These are phyloP conservation scores for Ceratocystis papillata DNA, from an alignment of 2,329 filamentous ascomycete genomes.

Conservation along the genomic window DNA sequence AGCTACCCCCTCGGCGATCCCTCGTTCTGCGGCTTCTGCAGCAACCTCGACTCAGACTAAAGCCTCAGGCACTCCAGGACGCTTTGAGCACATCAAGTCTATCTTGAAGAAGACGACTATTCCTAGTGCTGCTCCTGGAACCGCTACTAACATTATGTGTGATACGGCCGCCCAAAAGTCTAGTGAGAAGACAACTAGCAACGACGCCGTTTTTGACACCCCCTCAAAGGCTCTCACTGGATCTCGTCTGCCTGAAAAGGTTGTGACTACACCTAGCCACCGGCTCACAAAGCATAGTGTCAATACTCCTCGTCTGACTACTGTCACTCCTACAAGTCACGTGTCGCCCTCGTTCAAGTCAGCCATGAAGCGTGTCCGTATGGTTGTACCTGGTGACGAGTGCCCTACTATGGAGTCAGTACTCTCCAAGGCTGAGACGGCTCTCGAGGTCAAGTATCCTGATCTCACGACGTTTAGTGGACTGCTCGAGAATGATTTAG, in stretches of 20 bases:
- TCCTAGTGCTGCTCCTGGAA: background rate
- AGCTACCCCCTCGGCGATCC: background rate
- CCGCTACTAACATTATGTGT: no score
- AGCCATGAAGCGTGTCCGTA: conserved; percentile 24
- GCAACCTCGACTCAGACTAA: conserved; percentile 26
- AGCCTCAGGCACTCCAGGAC: conserved; percentile 37
- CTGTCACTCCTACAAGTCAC: conserved; percentile 19
- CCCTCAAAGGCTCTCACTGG: conserved; percentile 33
- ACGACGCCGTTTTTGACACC: conserved; percentile 34
- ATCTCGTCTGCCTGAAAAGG: conserved; percentile 28
- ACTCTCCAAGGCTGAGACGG: conserved; percentile 24
- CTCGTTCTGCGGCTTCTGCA: conserved; percentile 27
- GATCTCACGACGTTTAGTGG: conserved; percentile 39
- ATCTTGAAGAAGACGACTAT: conserved; percentile 40
- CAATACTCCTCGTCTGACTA: conserved; percentile 59
- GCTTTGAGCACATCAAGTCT: conserved; percentile 48
- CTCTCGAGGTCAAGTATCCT: conserved; percentile 40
- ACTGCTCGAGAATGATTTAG: conserved; percentile 25
- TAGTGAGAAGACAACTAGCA: conserved; percentile 36
- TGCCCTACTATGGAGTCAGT: conserved; percentile 32
- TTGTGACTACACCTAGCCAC: conserved; percentile 55
- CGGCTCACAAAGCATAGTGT: conserved; percentile 63
- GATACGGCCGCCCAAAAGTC: background rate
- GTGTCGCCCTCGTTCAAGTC: conserved; percentile 23
- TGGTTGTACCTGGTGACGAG: conserved; percentile 28